Percentiles rank a stretch among this genome's conserved stretches.
Evolutionary conservation across 2,329 filamentous ascomycete species (phyloP).

Genomic region (Biscogniauxia marginata): DNA sequence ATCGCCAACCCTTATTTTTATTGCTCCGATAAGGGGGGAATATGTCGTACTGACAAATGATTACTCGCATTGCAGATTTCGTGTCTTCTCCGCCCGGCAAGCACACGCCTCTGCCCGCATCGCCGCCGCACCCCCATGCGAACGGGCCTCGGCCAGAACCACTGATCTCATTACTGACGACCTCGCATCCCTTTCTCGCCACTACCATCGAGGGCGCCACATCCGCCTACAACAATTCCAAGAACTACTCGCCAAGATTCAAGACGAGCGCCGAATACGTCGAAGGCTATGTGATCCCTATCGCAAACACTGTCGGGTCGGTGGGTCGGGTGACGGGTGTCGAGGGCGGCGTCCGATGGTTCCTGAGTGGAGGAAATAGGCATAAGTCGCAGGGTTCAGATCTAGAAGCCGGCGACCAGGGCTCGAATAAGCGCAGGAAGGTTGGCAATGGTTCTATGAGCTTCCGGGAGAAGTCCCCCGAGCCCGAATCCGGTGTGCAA

Average conservation of each 20-base stretch:
- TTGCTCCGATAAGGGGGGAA: too few relatives aligned
- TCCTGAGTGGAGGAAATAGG: constrained; percentile 62
- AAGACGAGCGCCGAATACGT: constrained; percentile 89
- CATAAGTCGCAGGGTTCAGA: constrained; percentile 48
- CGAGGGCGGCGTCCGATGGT: constrained; percentile 83
- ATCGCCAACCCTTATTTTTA: constrained; percentile 11
- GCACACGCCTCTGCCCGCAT: constrained; percentile 41
- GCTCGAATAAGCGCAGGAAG: constrained; percentile 59
- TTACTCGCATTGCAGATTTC: constrained; percentile 51
- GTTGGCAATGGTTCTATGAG: constrained; percentile 37
- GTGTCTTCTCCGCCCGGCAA: constrained; percentile 60
- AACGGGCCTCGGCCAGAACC: constrained; percentile 66
- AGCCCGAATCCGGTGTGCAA: constrained; percentile 26
- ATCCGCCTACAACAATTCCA: constrained; percentile 81
- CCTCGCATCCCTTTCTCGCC: constrained; percentile 81
- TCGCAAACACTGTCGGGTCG: constrained; percentile 81
- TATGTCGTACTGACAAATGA: constrained; percentile 16
- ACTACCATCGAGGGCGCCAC: constrained; percentile 82
- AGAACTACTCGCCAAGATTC: constrained; percentile 86
- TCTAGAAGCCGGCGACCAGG: constrained; percentile 42
- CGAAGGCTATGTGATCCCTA: constrained; percentile 81
- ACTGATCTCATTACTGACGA: constrained; percentile 80
- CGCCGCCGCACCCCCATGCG: constrained; percentile 38
- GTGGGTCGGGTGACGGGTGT: constrained; percentile 85
- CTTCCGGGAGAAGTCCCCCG: constrained; percentile 33